These are phyloP conservation scores for Boletus eberwhitei DNA, from an alignment of 768 basidiomycete genomes.

Conservation along the genomic window DNA sequence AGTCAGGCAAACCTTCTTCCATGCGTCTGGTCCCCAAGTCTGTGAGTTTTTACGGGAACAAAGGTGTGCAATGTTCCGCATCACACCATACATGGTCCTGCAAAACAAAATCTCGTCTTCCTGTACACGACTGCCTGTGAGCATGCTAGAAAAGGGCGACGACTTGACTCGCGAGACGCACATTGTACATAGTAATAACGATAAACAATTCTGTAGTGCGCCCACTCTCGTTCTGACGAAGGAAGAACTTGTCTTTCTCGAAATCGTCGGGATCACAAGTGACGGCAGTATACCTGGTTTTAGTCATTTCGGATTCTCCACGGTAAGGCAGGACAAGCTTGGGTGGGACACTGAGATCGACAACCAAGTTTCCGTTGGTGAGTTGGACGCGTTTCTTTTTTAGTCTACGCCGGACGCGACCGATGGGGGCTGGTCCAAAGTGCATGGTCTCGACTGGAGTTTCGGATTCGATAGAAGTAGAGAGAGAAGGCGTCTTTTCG, in stretches of 20 bases:
- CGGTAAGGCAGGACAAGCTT: constrained; percentile 73
- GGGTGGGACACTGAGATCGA: constrained; percentile 81
- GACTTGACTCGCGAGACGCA: constrained; percentile 38
- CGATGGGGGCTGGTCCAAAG: constrained; percentile 84
- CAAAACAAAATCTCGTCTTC: constrained; percentile 90
- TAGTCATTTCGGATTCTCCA: constrained; percentile 69
- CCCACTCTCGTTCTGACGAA: constrained; percentile 77
- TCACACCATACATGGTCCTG: constrained; percentile 91
- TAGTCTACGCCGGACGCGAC: constrained; percentile 72
- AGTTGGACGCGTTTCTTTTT: constrained; percentile 80
- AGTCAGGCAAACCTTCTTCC: constrained; percentile 72
- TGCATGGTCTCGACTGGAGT: constrained; percentile 66
- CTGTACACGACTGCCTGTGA: constrained; percentile 35
- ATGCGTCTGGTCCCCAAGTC: constrained; percentile 94
- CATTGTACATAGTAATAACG: constrained; percentile 96
- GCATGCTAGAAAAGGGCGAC: constrained; percentile 3
- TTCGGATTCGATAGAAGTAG: constrained; percentile 41
- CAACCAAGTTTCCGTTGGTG: constrained; percentile 85
- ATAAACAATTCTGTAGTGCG: constrained; percentile 89
- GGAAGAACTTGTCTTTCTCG: constrained; percentile 74
- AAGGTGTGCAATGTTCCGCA: constrained; percentile 79
- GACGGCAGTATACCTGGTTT: constrained; percentile 80
- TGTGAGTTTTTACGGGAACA: constrained; percentile 86
- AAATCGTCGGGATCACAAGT: constrained; percentile 95
- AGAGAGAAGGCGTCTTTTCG: constrained; percentile 26